Evolutionary conservation across 2,329 filamentous ascomycete genomes (phyloP).

Genomic region (Aspergillus ochraceus): DNA sequence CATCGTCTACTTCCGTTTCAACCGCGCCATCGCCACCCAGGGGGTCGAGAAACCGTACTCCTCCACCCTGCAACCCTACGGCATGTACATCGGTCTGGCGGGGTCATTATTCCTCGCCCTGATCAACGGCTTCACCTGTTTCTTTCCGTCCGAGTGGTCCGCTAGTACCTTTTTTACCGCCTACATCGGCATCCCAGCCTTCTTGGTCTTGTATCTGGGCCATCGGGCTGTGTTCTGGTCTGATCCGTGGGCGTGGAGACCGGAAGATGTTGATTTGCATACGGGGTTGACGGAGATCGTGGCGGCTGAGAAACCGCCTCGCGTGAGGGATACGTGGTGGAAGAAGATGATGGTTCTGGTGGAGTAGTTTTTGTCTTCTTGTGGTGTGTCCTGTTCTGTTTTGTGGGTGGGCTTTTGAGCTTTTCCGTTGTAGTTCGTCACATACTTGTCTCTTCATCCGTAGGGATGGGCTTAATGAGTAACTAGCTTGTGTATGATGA

Average conservation of each 20-base stretch:
- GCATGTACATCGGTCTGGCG: slow-evolving; percentile 60
- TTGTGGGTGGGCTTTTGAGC: too few species aligned
- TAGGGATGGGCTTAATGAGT: too few species aligned
- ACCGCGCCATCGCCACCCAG: slow-evolving; percentile 49
- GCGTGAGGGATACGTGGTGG: slow-evolving; percentile 33
- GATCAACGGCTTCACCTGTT: slow-evolving; percentile 74
- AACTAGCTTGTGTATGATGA: too few species aligned
- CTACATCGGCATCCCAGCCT: slow-evolving; percentile 66
- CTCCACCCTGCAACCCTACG: slow-evolving; percentile 62
- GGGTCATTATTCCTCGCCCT: slow-evolving; percentile 60
- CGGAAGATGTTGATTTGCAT: slow-evolving; percentile 53
- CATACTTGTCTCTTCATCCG: too few species aligned
- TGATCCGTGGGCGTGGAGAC: slow-evolving; percentile 54
- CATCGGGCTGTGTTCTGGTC: slow-evolving; percentile 50
- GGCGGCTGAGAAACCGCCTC: slow-evolving; percentile 42
- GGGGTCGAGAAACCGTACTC: slow-evolving; percentile 54
- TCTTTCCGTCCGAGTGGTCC: slow-evolving; percentile 66
- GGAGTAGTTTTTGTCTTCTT: slow-evolving; percentile 17
- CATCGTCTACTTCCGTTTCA: slow-evolving; percentile 61
- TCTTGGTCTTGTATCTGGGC: slow-evolving; percentile 55
- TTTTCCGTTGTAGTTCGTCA: too few species aligned
- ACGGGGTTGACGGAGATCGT: slow-evolving; percentile 56
- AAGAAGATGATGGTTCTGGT: slow-evolving; percentile 31
- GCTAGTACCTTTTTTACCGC: slow-evolving; percentile 64
- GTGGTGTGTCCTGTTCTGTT: too few species aligned